phyloP scores from a whole-genome alignment of 2,329 filamentous ascomycete species.

The Colletotrichum sp. region DNA sequence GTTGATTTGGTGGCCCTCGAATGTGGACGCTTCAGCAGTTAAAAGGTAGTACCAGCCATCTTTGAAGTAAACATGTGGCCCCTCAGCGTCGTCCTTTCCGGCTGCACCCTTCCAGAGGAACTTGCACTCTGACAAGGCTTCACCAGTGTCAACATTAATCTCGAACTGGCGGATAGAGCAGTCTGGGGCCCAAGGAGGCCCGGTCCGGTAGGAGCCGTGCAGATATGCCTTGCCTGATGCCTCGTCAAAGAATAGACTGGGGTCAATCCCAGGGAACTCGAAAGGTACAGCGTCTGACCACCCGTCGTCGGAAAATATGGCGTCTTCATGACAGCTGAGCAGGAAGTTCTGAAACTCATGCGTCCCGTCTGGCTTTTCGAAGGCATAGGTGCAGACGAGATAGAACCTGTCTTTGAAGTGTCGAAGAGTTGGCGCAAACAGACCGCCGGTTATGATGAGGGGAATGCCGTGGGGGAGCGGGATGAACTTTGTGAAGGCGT shows the following conservation, averaged over 20 bases:
- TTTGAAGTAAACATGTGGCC: slow-evolving; percentile 31
- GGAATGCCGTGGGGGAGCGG: neutral
- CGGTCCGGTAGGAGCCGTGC: neutral
- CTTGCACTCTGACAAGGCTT: slow-evolving; percentile 22
- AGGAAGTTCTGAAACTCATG: neutral
- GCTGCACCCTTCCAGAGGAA: neutral
- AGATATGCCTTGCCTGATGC: neutral
- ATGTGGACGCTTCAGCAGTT: slow-evolving; percentile 43
- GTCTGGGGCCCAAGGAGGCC: neutral
- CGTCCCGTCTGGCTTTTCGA: neutral
- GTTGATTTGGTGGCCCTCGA: slow-evolving; percentile 27
- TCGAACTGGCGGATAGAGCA: slow-evolving; percentile 22
- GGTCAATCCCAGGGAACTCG: neutral
- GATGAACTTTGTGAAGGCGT: neutral
- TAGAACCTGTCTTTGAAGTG: neutral
- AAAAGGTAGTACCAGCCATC: slow-evolving; percentile 41
- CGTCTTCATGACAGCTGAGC: neutral
- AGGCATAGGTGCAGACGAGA: neutral
- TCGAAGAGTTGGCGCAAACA: neutral
- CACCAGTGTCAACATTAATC: slow-evolving; percentile 25
- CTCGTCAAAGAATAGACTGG: neutral
- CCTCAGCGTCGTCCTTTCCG: slow-evolving; percentile 30
- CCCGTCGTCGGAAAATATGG: neutral
- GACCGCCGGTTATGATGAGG: neutral
- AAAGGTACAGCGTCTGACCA: neutral